These are phyloP conservation scores for Artemisia annua DNA, from an alignment of 129 eudicot species.

Conservation along the genomic window DNA sequence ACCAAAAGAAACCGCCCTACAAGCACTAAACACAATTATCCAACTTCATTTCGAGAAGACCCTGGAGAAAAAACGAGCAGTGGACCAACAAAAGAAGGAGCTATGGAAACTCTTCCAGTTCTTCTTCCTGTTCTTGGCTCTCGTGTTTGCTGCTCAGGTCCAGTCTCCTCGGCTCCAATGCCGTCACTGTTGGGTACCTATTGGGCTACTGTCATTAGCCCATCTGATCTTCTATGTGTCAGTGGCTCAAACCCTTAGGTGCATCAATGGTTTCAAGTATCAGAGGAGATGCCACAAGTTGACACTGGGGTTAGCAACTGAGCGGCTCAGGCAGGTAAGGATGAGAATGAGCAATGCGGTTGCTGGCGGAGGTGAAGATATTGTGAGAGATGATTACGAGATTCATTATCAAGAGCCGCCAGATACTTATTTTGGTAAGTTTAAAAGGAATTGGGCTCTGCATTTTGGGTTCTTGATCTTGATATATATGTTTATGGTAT, in stretches of 20 bases:
- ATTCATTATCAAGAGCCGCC: conserved; percentile 89
- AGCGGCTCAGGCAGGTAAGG: conserved; percentile 74
- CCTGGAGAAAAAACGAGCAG: conserved; percentile 87
- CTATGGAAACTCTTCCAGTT: conserved; percentile 79
- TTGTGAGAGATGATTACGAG: conserved; percentile 66
- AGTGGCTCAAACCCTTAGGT: conserved; percentile 93
- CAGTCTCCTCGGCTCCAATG: conserved; percentile 79
- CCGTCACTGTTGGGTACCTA: conserved; percentile 95
- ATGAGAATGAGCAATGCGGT: conserved; percentile 36
- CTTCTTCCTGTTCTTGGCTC: conserved; percentile 77
- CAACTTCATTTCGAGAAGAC: conserved; percentile 99
- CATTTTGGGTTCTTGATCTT: conserved; percentile 82
- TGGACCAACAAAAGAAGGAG: conserved; percentile 87
- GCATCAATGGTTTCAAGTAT: conserved; percentile 97
- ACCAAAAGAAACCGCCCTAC: conserved; percentile 78
- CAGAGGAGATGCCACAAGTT: conserved; percentile 92
- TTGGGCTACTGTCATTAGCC: conserved; percentile 66
- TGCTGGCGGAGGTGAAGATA: conserved; percentile 40
- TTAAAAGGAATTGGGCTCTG: conserved; percentile 92
- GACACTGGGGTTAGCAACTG: conserved; percentile 93
- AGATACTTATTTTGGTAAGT: conserved; percentile 86
- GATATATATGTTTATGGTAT: conserved; percentile 72
- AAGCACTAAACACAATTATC: conserved; percentile 91
- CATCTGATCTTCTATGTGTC: conserved; percentile 90
- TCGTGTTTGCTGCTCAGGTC: conserved; percentile 56